Conservation (phyloP, 1,139 yeast species). For the Pichia sp. region DNA sequence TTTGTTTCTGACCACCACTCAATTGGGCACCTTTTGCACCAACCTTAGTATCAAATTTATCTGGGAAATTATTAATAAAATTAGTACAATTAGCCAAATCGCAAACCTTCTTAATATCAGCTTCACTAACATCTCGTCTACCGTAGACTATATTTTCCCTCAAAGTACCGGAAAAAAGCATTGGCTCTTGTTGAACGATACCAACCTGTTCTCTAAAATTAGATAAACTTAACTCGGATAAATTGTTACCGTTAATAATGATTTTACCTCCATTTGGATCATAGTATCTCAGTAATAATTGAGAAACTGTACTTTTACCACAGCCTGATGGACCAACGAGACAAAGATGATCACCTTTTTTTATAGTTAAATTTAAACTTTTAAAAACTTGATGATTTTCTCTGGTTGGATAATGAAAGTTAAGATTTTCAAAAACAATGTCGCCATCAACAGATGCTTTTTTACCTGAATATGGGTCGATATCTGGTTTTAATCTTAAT, state of each 20-base stretch:
- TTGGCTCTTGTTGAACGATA: constrained; percentile 90
- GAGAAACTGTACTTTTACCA: constrained; percentile 87
- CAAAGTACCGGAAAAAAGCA: constrained; percentile 80
- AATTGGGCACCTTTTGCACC: constrained; percentile 85
- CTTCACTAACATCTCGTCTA: constrained; percentile 49
- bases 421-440: constrained; percentile 59
- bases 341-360: constrained; percentile 83
- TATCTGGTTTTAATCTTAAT: constrained; percentile 42
- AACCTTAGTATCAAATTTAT: constrained; percentile 73
- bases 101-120: constrained; percentile 65
- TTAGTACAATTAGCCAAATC: constrained; percentile 69
- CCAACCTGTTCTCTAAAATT: constrained; percentile 66
- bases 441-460: constrained; percentile 39
- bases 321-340: constrained; percentile 97
- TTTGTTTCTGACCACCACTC: constrained; percentile 84
- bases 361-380: constrained; percentile 56
- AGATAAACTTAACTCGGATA: constrained; percentile 63
- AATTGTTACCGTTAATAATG: constrained; percentile 61
- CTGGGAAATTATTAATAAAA: constrained; percentile 72
- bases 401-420: constrained; percentile 82
- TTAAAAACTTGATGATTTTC: constrained; percentile 65
- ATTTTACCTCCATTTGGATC: constrained; percentile 68
- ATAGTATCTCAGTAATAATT: constrained; percentile 72
- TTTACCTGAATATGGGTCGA: constrained; percentile 39
- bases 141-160: constrained; percentile 85